phyloP scores from a whole-genome alignment of 768 basidiomycete species.

The Cantharellus anzutake region DNA sequence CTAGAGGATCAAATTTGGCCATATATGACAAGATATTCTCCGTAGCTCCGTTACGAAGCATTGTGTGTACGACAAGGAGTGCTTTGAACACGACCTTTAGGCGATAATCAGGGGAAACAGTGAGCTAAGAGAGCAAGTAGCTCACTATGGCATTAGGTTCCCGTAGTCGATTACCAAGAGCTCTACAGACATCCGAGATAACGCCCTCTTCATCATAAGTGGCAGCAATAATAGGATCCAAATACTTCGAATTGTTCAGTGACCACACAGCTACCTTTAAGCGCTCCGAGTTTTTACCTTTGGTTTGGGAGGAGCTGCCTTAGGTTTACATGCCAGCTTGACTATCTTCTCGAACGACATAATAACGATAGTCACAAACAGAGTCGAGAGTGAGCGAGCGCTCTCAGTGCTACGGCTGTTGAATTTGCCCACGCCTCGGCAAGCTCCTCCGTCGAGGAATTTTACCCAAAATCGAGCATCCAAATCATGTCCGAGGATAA shows the following conservation, averaged over 20 bases:
- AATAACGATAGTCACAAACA: slow-evolving; percentile 4
- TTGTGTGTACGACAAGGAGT: slow-evolving; percentile 81
- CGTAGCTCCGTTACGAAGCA: slow-evolving; percentile 93
- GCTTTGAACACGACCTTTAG: slow-evolving; percentile 92
- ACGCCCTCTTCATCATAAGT: slow-evolving; percentile 95
- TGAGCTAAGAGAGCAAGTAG: neutral
- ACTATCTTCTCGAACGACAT: slow-evolving; percentile 41
- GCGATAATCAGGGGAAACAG: neutral
- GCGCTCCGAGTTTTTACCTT: slow-evolving; percentile 36
- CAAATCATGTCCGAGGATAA: neutral
- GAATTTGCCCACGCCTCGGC: neutral
- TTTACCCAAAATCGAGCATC: no score
- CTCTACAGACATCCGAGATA: slow-evolving; percentile 81
- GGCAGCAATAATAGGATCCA: slow-evolving; percentile 89
- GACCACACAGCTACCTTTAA: neutral
- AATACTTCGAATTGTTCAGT: slow-evolving; percentile 38
- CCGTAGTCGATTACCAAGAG: slow-evolving; percentile 62
- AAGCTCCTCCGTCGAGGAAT: no score
- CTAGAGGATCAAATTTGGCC: slow-evolving; percentile 61
- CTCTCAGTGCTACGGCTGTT: neutral
- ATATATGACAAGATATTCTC: slow-evolving; percentile 81
- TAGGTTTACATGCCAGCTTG: slow-evolving; percentile 93
- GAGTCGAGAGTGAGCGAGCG: neutral
- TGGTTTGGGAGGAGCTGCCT: slow-evolving; percentile 84
- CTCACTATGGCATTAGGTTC: slow-evolving; percentile 85